These are phyloP conservation scores for Trifolium dubium DNA, from an alignment of 306 rosid genomes.

Conservation along the genomic window DNA sequence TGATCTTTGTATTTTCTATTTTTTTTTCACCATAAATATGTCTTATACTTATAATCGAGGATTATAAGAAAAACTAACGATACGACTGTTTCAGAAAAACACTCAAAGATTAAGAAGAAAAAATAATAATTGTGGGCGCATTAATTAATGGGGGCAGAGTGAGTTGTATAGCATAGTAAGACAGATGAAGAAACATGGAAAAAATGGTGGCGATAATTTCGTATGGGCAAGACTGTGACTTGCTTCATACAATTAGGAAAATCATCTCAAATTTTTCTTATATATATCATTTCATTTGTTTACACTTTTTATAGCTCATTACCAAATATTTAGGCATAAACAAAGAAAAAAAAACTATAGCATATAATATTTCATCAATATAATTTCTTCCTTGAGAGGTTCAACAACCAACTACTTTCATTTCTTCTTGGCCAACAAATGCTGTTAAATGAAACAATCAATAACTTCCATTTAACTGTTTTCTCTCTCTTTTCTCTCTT, in stretches of 20 bases:
- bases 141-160: constrained; percentile 4
- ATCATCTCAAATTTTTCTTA: background rate
- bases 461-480: constrained; percentile 50
- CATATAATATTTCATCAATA: no score
- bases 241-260: constrained; percentile 30
- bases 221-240: constrained; percentile 53
- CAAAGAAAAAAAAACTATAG: no score
- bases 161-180: constrained; percentile 32
- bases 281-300: constrained; percentile 10
- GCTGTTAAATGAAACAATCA: constrained; percentile 68
- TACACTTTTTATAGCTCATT: background rate
- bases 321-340: background rate
- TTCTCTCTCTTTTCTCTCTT: constrained; percentile 38
- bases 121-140: background rate
- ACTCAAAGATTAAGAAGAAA: no score
- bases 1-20: no score
- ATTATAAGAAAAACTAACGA: no score
- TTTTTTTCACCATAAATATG: no score
- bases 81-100: no score
- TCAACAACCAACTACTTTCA: constrained; percentile 91
- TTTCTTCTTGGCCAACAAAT: constrained; percentile 76
- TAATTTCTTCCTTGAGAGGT: constrained; percentile 49
- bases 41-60: no score
- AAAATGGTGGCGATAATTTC: constrained; percentile 38
- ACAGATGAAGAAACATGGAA: constrained; percentile 48